Evolutionary conservation across 805 yeast genomes (phyloP), one percentile per base, ranked within the genome.

Genomic region (Saturnispora serradocipensis): DNA sequence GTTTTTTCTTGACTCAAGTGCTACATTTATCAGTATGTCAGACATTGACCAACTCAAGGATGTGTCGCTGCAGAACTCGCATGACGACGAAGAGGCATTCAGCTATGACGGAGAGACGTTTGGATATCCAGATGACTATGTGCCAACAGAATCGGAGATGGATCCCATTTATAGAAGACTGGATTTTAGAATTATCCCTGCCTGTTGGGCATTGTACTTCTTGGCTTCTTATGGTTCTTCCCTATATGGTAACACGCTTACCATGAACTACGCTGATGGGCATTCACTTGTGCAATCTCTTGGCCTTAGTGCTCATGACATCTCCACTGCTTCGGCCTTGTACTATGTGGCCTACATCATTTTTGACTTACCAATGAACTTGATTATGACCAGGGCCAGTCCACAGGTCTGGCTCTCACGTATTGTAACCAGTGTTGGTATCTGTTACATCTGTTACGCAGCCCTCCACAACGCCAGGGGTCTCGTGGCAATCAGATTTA

Each of bases 321-420:
- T 77, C 0, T 78, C 90, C 2, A 77, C 84, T 1, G 95, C 95
- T 2, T 80, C 86, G 20, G 93, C 96, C 0, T 72, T 88, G 42
- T 83, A 84, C 70, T 86, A 80, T 59, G 95, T 88, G 16, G 96
- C 90, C 5, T 86, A 78, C 64, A 86, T 88, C 57, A 70, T 88
- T 42, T 88, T 88, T 62, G 96, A 88, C 66, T 81, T 88, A 35
- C 96, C 96, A 34, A 86, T 86, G 90, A 88, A 88, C 66, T 72
- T 88, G 58, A 69, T 80, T 48, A 86, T 88, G 95, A 87, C 95
- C n/a, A 72, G 74, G 51, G 75, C 86, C 8, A 82, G 89, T 24
- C 95, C 96, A 2, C 93, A 88, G 59, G 76, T 84, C 1, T 88
- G 96, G 96, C 69, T 88, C 55, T 73, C 87, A 8, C 78, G 96